Evolutionary conservation across 192 early-diverging fungal species (phyloP), one percentile per base, ranked within the genome.

Genomic region (Umbelopsis vinacea): DNA sequence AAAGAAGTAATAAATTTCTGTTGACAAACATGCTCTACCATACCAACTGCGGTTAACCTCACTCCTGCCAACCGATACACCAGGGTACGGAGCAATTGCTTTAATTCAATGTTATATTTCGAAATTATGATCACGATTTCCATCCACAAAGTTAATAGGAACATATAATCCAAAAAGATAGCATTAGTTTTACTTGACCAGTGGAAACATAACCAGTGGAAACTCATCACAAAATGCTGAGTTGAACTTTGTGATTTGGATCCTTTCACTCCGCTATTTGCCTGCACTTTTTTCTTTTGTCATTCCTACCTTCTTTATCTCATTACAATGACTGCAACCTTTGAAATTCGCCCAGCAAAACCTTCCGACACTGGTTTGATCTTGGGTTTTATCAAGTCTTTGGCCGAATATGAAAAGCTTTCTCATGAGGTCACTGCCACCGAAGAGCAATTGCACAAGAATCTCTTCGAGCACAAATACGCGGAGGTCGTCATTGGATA

Each of bases 381-480:
- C 53, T 79, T 92, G 33, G 68, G 74, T 43, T 91, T 95, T 75
- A 93, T 95, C 71, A 77, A 86, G 52, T 74, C 88, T 21, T 88
- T 97, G 57, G 93, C 95, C 1, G 69, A 81, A 46, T 95, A 91
- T 71, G 95, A 97, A 72, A 90, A 92, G 72, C 84, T 91, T 8
- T 74, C 86, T 4, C 82, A 93, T 35, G 82, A 89, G 48, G 90
- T 92, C 17, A 81, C 84, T 5, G 93, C 92, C 4, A 95, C 92
- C 15, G 90, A 89, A 67, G 85, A 85, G 1, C 74, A 86, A 35
- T 75, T 94, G 22, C 70, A 74, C 22, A 70, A 86, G 26, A 91
- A 88, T 33, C 79, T 94, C 24, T 94, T 94, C 67, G 71, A 81
- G 1, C 83, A 74, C 0, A 89, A 84, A 15, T 91, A 86, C 71